These are phyloP conservation scores for Rostrohypoxylon terebratum DNA, from an alignment of 495 filamentous ascomycete species.

Conservation along the genomic window DNA sequence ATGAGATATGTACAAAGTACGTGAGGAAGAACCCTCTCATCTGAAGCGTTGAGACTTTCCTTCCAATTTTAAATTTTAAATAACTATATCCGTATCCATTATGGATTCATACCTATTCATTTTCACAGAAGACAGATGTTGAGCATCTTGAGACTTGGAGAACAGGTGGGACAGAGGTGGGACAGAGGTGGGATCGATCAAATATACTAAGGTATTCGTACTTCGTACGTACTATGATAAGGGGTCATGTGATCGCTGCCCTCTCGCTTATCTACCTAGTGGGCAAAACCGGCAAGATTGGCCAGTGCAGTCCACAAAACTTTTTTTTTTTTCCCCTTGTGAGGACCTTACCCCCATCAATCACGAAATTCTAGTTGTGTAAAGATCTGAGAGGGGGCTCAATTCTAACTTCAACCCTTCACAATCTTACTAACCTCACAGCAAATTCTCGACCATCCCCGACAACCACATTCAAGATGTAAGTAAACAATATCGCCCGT, in stretches of 20 bases:
- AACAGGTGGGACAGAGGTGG: too few species aligned
- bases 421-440: slow-evolving; percentile 50
- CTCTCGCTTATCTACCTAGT: slow-evolving; percentile 45
- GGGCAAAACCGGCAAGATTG: slow-evolving; percentile 47
- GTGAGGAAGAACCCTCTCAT: too few species aligned
- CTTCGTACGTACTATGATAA: slow-evolving; percentile 1
- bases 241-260: slow-evolving; percentile 47
- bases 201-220: not conserved
- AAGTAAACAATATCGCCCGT: slow-evolving; percentile 34
- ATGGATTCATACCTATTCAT: too few species aligned
- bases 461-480: slow-evolving; percentile 51
- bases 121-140: too few species aligned
- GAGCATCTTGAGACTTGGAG: too few species aligned
- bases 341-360: slow-evolving; percentile 8
- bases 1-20: not conserved
- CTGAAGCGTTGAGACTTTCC: not conserved
- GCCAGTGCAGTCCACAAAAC: slow-evolving; percentile 47
- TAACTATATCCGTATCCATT: too few species aligned
- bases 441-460: slow-evolving; percentile 49
- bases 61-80: not conserved
- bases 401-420: slow-evolving; percentile 46
- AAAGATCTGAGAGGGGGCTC: slow-evolving; percentile 41
- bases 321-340: slow-evolving; percentile 16
- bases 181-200: too few species aligned
- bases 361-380: slow-evolving; percentile 45